These are phyloP conservation scores for Hyparrhenia diplandra DNA, from an alignment of 176 grass and related monocot species.

Conservation along the genomic window DNA sequence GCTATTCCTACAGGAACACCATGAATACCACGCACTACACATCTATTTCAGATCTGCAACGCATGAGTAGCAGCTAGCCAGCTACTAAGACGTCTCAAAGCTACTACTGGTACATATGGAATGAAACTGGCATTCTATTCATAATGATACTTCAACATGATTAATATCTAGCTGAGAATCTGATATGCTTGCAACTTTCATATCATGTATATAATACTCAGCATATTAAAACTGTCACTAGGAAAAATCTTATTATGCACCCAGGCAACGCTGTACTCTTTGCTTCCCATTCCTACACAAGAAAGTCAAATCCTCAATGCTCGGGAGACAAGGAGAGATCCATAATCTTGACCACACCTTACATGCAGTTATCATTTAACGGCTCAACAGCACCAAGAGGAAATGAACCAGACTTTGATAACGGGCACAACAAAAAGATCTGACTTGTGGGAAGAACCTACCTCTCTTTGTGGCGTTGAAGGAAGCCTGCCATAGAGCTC, in stretches of 20 bases:
- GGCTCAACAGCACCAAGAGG: not conserved
- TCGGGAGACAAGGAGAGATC: not conserved
- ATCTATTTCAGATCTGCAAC: not conserved
- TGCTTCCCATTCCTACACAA: not conserved
- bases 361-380: not conserved
- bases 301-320: not conserved
- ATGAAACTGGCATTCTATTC: constrained; percentile 4
- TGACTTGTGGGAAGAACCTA: constrained; percentile 6
- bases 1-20: not conserved
- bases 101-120: not conserved
- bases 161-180: not conserved
- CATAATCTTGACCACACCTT: not conserved
- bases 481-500: constrained; percentile 61
- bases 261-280: not conserved
- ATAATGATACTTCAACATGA: too few species aligned
- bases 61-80: not conserved
- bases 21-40: not conserved
- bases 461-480: constrained; percentile 68
- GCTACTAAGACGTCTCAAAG: not conserved
- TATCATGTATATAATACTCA: not conserved
- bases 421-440: not conserved
- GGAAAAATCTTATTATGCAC: not conserved
- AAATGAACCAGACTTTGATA: not conserved
- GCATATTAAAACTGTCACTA: not conserved
- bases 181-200: not conserved